Percentiles rank a stretch among this genome's conserved stretches.
Conservation (phyloP, 495 filamentous ascomycete genomes). For the Penicillium waksmanii region DNA sequence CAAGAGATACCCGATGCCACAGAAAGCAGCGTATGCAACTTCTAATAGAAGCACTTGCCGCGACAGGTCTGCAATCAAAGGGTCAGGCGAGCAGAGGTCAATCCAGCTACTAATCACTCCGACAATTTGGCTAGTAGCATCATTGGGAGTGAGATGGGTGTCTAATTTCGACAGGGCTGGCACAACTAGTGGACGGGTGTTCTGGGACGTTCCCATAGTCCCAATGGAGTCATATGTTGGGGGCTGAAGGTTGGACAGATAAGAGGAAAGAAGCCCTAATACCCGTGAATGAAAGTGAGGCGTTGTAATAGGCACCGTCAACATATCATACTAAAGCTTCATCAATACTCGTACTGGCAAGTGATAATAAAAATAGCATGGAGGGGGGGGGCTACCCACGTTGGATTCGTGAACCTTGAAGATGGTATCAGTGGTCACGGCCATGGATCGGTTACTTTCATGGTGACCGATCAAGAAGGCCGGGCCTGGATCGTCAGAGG, state of each 20-base stretch:
- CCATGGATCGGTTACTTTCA: slow-evolving; percentile 64
- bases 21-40: slow-evolving; percentile 92
- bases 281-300: slow-evolving; percentile 79
- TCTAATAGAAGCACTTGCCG: slow-evolving; percentile 88
- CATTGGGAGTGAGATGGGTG: slow-evolving; percentile 72
- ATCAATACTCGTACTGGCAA: slow-evolving; percentile 8
- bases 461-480: slow-evolving; percentile 84
- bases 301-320: slow-evolving; percentile 88
- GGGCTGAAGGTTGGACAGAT: slow-evolving; percentile 47
- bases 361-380: not conserved
- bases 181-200: slow-evolving; percentile 57
- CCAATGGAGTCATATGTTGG: slow-evolving; percentile 36
- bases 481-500: slow-evolving; percentile 60
- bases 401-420: slow-evolving; percentile 65
- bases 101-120: slow-evolving; percentile 85
- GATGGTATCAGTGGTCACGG: slow-evolving; percentile 66
- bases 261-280: slow-evolving; percentile 61
- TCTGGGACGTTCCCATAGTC: slow-evolving; percentile 41
- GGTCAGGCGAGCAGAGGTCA: slow-evolving; percentile 82
- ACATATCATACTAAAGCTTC: slow-evolving; percentile 78
- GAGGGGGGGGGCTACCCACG: slow-evolving; percentile 32
- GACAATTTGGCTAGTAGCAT: slow-evolving; percentile 70
- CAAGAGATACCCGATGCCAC: slow-evolving; percentile 81
- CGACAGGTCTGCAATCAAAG: slow-evolving; percentile 78
- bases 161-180: slow-evolving; percentile 73